Conservation (phyloP, 2,329 filamentous ascomycete species). For the Microcera coccophila region DNA sequence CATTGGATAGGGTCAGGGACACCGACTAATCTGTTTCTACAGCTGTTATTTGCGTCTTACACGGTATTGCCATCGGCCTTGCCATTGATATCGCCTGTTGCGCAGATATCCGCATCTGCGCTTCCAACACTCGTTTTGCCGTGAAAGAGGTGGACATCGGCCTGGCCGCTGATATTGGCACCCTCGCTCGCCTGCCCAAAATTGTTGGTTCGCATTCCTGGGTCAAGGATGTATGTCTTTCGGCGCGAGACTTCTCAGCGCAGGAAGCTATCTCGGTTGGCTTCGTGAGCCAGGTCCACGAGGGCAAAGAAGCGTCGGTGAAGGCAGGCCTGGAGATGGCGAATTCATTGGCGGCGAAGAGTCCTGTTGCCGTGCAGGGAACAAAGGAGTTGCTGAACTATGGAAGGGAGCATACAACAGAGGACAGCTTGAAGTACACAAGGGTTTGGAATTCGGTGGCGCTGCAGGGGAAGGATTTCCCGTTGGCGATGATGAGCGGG, state of each 20-base stretch:
- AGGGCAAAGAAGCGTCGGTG: constrained; percentile 61
- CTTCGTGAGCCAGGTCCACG: constrained; percentile 63
- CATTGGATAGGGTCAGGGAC: not conserved
- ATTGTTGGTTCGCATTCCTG: constrained; percentile 66
- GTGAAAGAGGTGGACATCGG: constrained; percentile 84
- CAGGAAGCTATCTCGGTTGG: constrained; percentile 67
- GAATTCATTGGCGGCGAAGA: constrained; percentile 68
- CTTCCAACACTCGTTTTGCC: constrained; percentile 57
- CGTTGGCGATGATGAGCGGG: constrained; percentile 68
- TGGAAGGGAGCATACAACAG: constrained; percentile 71
- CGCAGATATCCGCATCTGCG: constrained; percentile 66
- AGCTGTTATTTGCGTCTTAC: constrained; percentile 78
- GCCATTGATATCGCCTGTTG: constrained; percentile 70
- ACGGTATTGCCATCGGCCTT: constrained; percentile 73
- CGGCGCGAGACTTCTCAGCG: constrained; percentile 65
- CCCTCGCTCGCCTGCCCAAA: constrained; percentile 68
- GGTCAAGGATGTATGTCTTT: constrained; percentile 75
- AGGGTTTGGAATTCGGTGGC: constrained; percentile 82
- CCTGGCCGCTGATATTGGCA: constrained; percentile 74
- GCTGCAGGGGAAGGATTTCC: constrained; percentile 75
- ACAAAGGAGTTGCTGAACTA: constrained; percentile 86
- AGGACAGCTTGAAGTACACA: constrained; percentile 79
- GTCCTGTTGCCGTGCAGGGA: constrained; percentile 79
- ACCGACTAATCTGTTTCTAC: constrained; percentile 15
- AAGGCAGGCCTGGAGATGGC: constrained; percentile 61